Conservation (phyloP, 345 rosid species). For the Gossypium mustelinum region DNA sequence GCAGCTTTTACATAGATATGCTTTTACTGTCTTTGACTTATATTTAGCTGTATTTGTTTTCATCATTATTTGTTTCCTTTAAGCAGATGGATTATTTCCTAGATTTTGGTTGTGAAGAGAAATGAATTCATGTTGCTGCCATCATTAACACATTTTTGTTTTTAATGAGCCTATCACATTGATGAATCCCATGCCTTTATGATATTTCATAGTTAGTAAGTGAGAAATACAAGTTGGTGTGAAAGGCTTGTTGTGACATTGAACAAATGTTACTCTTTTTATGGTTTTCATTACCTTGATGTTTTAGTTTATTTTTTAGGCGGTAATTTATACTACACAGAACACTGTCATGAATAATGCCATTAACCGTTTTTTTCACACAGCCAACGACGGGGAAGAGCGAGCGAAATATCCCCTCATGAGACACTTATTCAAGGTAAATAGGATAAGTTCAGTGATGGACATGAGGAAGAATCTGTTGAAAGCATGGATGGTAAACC, state of each 20-base stretch:
- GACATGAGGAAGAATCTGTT: constrained; percentile 48
- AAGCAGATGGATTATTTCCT: neutral
- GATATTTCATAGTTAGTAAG: neutral
- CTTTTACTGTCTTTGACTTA: neutral
- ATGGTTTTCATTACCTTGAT: neutral
- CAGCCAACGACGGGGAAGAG: constrained; percentile 35
- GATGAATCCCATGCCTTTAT: neutral
- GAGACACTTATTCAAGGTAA: constrained; percentile 41
- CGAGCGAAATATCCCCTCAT: constrained; percentile 40
- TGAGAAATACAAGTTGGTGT: neutral
- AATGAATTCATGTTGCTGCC: neutral
- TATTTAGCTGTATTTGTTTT: neutral
- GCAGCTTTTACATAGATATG: neutral
- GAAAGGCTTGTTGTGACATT: neutral
- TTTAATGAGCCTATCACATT: neutral
- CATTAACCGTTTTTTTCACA: neutral
- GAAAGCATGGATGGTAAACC: constrained; percentile 63
- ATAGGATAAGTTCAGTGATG: constrained; percentile 35
- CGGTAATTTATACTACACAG: neutral
- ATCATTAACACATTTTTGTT: neutral
- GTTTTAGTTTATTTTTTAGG: neutral
- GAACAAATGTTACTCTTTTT: neutral
- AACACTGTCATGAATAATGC: neutral
- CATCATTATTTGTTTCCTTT: neutral
- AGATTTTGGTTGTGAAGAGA: neutral